Evolutionary conservation across 495 filamentous ascomycete species (phyloP), one percentile per base, ranked within the genome.

Genomic region (Xylaria castorea): DNA sequence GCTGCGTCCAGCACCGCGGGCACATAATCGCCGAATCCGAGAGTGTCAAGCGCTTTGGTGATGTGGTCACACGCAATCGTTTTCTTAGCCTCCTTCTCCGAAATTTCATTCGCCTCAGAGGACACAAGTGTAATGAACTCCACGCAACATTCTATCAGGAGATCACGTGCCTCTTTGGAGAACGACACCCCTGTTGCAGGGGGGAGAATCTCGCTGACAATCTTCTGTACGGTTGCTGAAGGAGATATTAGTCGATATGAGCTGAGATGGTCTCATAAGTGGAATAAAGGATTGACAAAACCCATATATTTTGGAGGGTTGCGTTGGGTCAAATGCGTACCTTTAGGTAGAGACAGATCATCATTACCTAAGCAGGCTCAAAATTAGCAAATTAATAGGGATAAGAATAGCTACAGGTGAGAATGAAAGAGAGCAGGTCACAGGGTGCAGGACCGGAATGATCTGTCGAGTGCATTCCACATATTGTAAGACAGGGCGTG

Each of bases 51-150:
- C 5, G 97, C 97, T 77, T 94, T 93, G 75, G 95, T 94, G 75
- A 98, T 95, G 82, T 99, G 96, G 77, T 99, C 96, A 75, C 92
- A 94, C 0, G 94, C 95, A 68, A 99, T 99, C 0, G 96, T 99
- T 85, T 99, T 99, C 87, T 99, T 99, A 14, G 94, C 92, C 74
- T 99, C 96, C 77, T 95, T 97, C 82, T 99, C 96, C 20, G 94
- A 94, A 73, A 99, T 99, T 75, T 99, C 96, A 80, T 99, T 99
- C 11, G 96, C 97, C 84, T 99, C 94, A 46, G 93, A 96, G 32
- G 95, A 97, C 68, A 99, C 93, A 68, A 99, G 88, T 12, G 97
- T 98, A 81, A 99, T 98, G 85, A 98, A 99, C 79, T 99, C 96
- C 73, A 98, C 96, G 80, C 97, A 99, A 86, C 95, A 98, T 82